phyloP scores from a whole-genome alignment of 352 stramenopile genomes.

The Phytophthora vignae region DNA sequence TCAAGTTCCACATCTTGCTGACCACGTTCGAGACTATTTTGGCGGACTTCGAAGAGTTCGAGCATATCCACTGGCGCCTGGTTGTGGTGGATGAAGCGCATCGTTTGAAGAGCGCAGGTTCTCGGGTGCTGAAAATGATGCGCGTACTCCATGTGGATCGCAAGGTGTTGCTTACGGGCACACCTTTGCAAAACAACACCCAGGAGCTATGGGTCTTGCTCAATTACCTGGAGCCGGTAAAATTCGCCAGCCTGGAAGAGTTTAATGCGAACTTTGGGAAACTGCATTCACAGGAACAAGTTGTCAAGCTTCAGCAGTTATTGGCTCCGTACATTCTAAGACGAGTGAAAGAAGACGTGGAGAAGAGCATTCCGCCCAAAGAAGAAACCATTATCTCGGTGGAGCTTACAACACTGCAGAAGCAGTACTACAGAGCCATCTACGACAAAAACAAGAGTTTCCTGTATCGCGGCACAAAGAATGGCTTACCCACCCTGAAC shows the following conservation, averaged over 20 bases:
- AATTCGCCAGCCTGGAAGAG: constrained; percentile 88
- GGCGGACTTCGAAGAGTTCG: constrained; percentile 86
- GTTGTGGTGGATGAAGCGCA: constrained; percentile 89
- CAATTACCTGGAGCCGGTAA: constrained; percentile 96
- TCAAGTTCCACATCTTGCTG: constrained; percentile 89
- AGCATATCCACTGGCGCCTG: constrained; percentile 88
- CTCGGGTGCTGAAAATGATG: constrained; percentile 90
- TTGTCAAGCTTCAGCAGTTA: constrained; percentile 94
- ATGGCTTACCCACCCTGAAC: constrained; percentile 93
- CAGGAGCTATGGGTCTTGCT: constrained; percentile 98
- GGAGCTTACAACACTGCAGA: constrained; percentile 98
- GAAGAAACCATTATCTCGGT: constrained; percentile 97
- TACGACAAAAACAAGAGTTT: constrained; percentile 99
- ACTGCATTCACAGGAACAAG: constrained; percentile 93
- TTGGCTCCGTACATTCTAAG: constrained; percentile 96
- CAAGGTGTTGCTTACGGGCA: constrained; percentile 97
- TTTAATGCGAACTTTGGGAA: constrained; percentile 95
- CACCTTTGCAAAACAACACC: constrained; percentile 97
- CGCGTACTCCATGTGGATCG: constrained; percentile 83
- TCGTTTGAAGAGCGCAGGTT: constrained; percentile 80
- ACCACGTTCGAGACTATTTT: constrained; percentile 88
- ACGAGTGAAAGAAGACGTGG: constrained; percentile 97
- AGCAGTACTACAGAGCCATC: constrained; percentile 99
- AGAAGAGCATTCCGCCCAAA: constrained; percentile 97
- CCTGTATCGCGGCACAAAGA: constrained; percentile 91